Evolutionary conservation across 805 yeast species (phyloP), one percentile per base, ranked within the genome.

Genomic region (Candida verbasci): DNA sequence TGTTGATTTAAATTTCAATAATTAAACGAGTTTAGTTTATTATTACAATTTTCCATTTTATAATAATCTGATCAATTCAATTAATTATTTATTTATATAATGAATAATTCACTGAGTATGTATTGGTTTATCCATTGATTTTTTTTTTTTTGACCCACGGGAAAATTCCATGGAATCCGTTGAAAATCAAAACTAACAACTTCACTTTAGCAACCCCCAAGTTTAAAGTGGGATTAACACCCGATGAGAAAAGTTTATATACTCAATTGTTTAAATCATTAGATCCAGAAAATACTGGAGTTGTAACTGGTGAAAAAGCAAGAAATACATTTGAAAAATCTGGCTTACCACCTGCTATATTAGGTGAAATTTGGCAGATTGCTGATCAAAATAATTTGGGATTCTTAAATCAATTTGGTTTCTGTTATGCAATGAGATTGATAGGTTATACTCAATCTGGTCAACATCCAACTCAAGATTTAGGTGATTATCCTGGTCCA

Each of bases 361-460:
- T 93, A 24, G 95, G 96, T 8, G 93, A 88, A 59, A 81, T 93
- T 44, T 93, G 98, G 98, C 89, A 85, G 57, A 56, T 84, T 24
- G 88, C 96, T n/a, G 99, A 93, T 61, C 74, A 76, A n/a, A 80
- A 78, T 41, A 87, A 87, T 62, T 72, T 79, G 44, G 99, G 99
- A 0, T 84, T 81, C 52, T 68, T 93, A 44, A 82, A 82, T 48
- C 86, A 81, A 53, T 70, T 74, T 39, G 91, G 89, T 17, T 93
- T 93, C 60, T 76, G 84, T 43, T 74, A 79, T 36, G 96, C 97
- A 15, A 73, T 93, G 78, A 76, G 99, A 56, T 67, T 87, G 47
- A 85, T 93, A 50, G 95, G 94, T 18, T 85, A 86, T 54, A 80
- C 86, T 30, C 97, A 93, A 65, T 58, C 69, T 8, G 94, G 95